Base-by-base conservation (phyloP, 805 yeast genomes). In the Wickerhamiella azyma region DNA sequence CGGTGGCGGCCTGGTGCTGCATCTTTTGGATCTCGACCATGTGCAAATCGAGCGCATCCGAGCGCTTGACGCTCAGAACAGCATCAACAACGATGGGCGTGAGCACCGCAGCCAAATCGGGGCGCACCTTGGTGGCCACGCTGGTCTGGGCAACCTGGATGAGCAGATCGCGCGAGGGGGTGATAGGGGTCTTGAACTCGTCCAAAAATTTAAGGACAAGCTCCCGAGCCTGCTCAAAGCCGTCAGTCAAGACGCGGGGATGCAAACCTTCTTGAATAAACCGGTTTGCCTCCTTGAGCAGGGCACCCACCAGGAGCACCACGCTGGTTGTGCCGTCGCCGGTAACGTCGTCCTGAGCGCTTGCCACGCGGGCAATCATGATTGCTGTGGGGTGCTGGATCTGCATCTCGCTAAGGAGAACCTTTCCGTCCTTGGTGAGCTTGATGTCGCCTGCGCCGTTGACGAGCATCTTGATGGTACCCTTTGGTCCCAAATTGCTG, bases 301-400 rank as follows among this genome's bases (percentile, higher is more conserved):
- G 69, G 63, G 89, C 96, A 47, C 98, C 98, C 37, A 92, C 98
- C 46, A 88, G 72, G 52, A 94, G 71, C 39, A 88, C 89, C 46
- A 92, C 98, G 1, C 96, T 82, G 5, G 97, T 89, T 46, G 98
- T 92, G 53, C 98, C 98, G 65, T 92, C 98, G 43, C 98, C 98
- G n/a, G 97, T 84, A 60, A 92, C 85, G 65, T 92, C 98, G 64
- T 92, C 98, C 66, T 92, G 98, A 0, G 98, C 96, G 39, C 95
- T 78, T 42, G 98, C 98, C 11, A 97, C 98, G 53, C 97, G 75
- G 2, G 98, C 70, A 66, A 82, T 82, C 83, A 82, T 77, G 30
- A 82, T 83, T 0, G 94, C 94, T 3, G 94, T 83, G 9, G 94
- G 94, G 52, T 82, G 79, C 62, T 83, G 92, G 65, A 89, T 89